Evolutionary conservation across 306 rosid genomes (phyloP), one percentile per base, ranked within the genome.

Genomic region (Bauhinia variegata): DNA sequence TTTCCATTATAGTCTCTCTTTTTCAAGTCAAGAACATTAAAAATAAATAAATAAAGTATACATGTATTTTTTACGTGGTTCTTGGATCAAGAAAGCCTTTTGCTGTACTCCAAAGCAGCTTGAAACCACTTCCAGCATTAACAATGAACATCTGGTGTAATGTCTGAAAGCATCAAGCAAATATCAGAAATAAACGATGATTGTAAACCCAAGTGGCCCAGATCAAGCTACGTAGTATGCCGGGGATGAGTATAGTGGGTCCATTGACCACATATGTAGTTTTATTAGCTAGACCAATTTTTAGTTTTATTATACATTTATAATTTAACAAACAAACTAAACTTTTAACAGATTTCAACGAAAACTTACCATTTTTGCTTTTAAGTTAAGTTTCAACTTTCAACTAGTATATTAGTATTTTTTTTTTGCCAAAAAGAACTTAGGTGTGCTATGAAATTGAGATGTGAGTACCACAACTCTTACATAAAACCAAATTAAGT

Each of bases 61-160:
- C 99, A 71, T 86, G 84, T 80, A 93, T 93, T 87, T 93, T 93
- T 58, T 88, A 75, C 36, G 96, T 90, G 71, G 99, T 93, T 85
- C 80, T 93, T 18, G 97, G 96, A 81, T 90, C 97, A 80, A 93
- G 96, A 83, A 93, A 93, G 48, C 91, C 70, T 83, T 80, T 89
- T 72, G 86, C 93, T 30, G 99, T 86, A 57, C 67, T 86, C 97
- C 99, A 93, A 50, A 93, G 71, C 42, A 89, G 75, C 81, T 83
- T 93, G 84, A 93, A 93, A 56, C 97, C 99, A 43, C 74, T 85
- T 54, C 96, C 95, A 56, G 99, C 99, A 83, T 93, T 93, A 48
- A 93, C 96, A 74, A 93, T 87, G 79, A 74, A 93, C 99, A 93
- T 93, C 80, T 90, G 99, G 73, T 88, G 87, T 54, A 93, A 84